Conservation (phyloP, 306 rosid genomes). For the Alnus glutinosa region DNA sequence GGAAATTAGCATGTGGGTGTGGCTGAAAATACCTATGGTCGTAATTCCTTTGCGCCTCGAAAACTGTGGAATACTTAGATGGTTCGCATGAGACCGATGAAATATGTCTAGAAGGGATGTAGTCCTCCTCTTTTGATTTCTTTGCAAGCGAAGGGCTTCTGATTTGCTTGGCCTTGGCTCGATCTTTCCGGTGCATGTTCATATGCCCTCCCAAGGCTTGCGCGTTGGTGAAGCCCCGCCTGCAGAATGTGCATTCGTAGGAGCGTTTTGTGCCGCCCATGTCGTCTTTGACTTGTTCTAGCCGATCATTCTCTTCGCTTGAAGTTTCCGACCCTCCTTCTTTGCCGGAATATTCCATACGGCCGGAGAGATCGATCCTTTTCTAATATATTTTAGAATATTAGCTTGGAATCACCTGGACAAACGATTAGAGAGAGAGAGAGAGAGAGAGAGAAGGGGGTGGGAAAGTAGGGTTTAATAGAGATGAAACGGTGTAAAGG, state of each 20-base stretch:
- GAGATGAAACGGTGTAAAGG: slow-evolving; percentile 17
- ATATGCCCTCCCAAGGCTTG: slow-evolving; percentile 96
- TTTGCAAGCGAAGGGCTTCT: slow-evolving; percentile 15
- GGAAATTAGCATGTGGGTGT: slow-evolving; percentile 18
- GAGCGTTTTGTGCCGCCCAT: slow-evolving; percentile 48
- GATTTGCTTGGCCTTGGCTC: slow-evolving; percentile 64
- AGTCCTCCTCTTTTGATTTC: slow-evolving; percentile 26
- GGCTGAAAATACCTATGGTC: slow-evolving; percentile 40
- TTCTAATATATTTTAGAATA: neutral
- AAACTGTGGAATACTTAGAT: slow-evolving; percentile 27
- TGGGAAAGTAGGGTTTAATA: slow-evolving; percentile 42
- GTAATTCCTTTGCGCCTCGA: slow-evolving; percentile 43
- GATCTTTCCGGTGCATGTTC: slow-evolving; percentile 87
- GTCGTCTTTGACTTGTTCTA: slow-evolving; percentile 25
- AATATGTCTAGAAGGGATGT: slow-evolving; percentile 28
- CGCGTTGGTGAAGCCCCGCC: slow-evolving; percentile 92
- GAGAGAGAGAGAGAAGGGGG: slow-evolving; percentile 11
- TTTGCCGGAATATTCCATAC: slow-evolving; percentile 45
- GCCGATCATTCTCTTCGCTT: slow-evolving; percentile 56
- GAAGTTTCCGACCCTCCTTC: slow-evolving; percentile 48
- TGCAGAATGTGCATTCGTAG: slow-evolving; percentile 87
- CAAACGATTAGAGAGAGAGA: neutral
- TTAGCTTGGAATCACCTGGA: neutral
- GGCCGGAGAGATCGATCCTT: too few relatives aligned
- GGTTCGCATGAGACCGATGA: slow-evolving; percentile 34